phyloP scores from a whole-genome alignment of 2,329 filamentous ascomycete genomes.

The Diaporthe citri region DNA sequence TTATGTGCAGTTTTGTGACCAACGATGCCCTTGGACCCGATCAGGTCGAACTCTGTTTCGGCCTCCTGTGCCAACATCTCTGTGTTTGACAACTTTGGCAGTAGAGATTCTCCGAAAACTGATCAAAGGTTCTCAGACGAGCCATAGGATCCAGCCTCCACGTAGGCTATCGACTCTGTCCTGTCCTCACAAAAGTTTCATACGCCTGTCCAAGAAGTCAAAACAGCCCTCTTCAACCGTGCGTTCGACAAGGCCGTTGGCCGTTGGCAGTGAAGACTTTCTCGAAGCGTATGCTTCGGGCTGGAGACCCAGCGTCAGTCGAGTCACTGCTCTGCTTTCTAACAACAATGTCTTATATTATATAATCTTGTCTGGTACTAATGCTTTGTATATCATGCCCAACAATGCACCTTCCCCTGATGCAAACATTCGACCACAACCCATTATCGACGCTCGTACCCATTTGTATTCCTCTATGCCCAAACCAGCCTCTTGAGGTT shows the following conservation, averaged over 20 bases:
- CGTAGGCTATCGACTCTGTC: not conserved
- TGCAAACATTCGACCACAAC: not conserved
- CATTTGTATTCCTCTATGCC: constrained; percentile 56
- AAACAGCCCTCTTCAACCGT: no score
- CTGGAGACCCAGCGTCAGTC: not conserved
- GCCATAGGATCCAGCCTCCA: not conserved
- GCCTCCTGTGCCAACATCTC: not conserved
- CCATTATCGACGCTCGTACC: not conserved
- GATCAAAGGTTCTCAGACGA: not conserved
- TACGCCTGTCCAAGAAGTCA: no score
- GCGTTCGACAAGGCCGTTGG: no score
- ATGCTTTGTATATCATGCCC: not conserved
- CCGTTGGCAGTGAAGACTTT: no score
- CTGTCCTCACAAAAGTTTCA: no score
- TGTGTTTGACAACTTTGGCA: not conserved
- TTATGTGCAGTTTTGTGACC: not conserved
- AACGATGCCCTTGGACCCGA: constrained; percentile 2
- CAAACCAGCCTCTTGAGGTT: constrained; percentile 95
- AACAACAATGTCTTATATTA: not conserved
- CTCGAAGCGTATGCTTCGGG: no score
- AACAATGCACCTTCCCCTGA: not conserved
- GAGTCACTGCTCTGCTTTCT: not conserved
- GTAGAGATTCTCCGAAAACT: not conserved
- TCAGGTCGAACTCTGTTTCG: not conserved
- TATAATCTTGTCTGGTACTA: not conserved